A percentile compares a stretch with the other conserved stretches of the same genome.
phyloP scores from a whole-genome alignment of 768 basidiomycete species.

The Naganishia antarctica region DNA sequence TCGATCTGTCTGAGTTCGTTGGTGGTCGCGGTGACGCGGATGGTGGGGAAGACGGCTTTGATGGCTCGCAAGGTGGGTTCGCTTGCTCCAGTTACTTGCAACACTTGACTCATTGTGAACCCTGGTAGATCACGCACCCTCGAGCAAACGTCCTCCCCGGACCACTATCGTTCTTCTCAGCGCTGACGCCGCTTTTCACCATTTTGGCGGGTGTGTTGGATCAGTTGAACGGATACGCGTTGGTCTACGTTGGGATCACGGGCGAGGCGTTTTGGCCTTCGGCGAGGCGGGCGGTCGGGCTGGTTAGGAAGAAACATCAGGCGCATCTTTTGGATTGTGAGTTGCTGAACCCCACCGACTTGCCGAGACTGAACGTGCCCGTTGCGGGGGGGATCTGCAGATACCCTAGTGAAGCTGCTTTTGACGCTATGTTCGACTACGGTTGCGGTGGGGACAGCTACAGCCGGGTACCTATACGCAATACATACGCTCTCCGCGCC shows the following conservation, averaged over 20 bases:
- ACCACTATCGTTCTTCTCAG: slow-evolving; percentile 42
- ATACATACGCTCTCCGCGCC: slow-evolving; percentile 71
- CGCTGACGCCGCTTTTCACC: slow-evolving; percentile 45
- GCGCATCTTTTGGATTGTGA: slow-evolving; percentile 48
- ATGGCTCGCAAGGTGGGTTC: slow-evolving; percentile 32
- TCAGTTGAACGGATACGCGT: slow-evolving; percentile 61
- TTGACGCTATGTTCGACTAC: slow-evolving; percentile 63
- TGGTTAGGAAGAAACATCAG: slow-evolving; percentile 47
- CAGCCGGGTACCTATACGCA: slow-evolving; percentile 81
- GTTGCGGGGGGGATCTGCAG: slow-evolving; percentile 49
- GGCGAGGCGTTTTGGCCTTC: slow-evolving; percentile 65
- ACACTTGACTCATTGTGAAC: background rate
- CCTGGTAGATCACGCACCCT: slow-evolving; percentile 35
- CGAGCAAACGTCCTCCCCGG: slow-evolving; percentile 40
- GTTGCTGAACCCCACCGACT: no score
- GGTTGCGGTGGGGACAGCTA: slow-evolving; percentile 72
- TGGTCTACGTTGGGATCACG: slow-evolving; percentile 70
- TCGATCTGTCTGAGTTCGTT: slow-evolving; percentile 71
- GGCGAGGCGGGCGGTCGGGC: slow-evolving; percentile 58
- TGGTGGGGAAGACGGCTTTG: slow-evolving; percentile 51
- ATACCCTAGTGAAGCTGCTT: slow-evolving; percentile 68
- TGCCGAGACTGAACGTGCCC: no score
- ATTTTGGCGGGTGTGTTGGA: slow-evolving; percentile 51
- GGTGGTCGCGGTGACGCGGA: slow-evolving; percentile 65
- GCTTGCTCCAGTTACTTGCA: background rate